These are phyloP conservation scores for Exserohilum turcica DNA, from an alignment of 2,329 filamentous ascomycete genomes.

Conservation along the genomic window DNA sequence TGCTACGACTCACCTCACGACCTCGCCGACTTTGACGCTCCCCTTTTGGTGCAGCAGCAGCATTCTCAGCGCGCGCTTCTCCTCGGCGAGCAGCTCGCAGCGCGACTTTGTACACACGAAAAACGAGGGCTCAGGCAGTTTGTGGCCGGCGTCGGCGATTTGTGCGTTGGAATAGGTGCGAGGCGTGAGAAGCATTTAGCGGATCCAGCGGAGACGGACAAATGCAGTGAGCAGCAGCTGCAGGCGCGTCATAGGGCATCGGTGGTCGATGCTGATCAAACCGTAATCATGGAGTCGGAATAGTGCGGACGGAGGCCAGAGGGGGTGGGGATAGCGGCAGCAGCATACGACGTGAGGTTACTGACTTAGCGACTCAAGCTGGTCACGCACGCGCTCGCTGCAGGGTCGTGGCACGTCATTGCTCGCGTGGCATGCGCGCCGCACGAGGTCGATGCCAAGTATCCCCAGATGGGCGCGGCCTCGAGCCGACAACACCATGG, in stretches of 20 bases:
- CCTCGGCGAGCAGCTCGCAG: conserved; percentile 40
- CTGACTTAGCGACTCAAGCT: not conserved
- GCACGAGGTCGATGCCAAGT: conserved; percentile 6
- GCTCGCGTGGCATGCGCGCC: conserved; percentile 16
- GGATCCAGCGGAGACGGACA: conserved; percentile 29
- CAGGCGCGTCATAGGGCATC: conserved; percentile 23
- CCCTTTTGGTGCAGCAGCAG: conserved; percentile 89
- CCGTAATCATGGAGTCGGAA: conserved; percentile 4
- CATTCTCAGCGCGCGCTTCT: conserved; percentile 62
- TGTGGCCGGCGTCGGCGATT: conserved; percentile 41
- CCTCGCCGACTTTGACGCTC: conserved; percentile 90
- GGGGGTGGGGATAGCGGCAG: not conserved
- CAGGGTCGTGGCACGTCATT: conserved; percentile 14
- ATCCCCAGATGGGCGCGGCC: not conserved
- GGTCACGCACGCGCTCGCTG: conserved; percentile 17
- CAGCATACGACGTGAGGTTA: not conserved
- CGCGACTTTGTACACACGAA: conserved; percentile 42
- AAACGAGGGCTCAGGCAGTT: conserved; percentile 39
- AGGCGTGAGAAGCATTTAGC: conserved; percentile 51
- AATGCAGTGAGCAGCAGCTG: conserved; percentile 21
- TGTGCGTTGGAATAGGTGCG: conserved; percentile 48
- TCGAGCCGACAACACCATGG: not conserved
- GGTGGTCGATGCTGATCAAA: conserved; percentile 13
- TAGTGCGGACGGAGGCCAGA: conserved; percentile 5
- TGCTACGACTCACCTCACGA: conserved; percentile 67